Percentiles rank a stretch among this genome's conserved stretches.
These are phyloP conservation scores for Isabelozyma gotoi DNA, from an alignment of 805 yeast genomes.

Conservation along the genomic window DNA sequence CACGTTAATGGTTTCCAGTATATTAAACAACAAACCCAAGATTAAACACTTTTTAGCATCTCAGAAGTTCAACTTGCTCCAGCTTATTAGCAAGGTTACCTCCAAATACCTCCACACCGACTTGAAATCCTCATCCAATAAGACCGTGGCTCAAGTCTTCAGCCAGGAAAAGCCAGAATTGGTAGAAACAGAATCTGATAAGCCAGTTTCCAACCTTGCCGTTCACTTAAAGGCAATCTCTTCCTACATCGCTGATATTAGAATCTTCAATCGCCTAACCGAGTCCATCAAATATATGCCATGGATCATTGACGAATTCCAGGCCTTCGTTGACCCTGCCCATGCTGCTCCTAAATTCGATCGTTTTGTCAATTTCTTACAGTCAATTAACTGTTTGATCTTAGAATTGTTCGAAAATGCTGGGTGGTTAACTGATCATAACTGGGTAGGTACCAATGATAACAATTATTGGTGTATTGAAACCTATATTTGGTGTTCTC, in stretches of 20 bases:
- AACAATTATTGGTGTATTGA: constrained; percentile 42
- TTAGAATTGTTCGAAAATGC: constrained; percentile 42
- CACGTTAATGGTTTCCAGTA: constrained; percentile 34
- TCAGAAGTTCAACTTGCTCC: constrained; percentile 24
- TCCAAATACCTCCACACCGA: constrained; percentile 9
- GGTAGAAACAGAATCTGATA: constrained; percentile 2
- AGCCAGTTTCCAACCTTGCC: constrained; percentile 21
- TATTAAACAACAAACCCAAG: constrained; percentile 35
- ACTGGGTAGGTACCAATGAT: constrained; percentile 43
- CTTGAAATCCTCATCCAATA: constrained; percentile 13
- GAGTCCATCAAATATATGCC: constrained; percentile 44
- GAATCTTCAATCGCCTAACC: constrained; percentile 42
- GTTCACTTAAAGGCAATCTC: constrained; percentile 35
- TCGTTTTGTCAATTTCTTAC: constrained; percentile 35
- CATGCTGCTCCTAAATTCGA: constrained; percentile 25
- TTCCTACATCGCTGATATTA: constrained; percentile 37
- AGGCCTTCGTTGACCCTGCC: constrained; percentile 24
- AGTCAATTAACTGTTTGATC: constrained; percentile 39
- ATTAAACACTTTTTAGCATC: constrained; percentile 26
- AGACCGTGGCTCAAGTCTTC: constrained; percentile 10
- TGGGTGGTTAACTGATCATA: constrained; percentile 47
- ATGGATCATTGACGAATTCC: constrained; percentile 42
- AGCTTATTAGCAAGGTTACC: constrained; percentile 10
- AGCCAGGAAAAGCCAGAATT: constrained; percentile 8
- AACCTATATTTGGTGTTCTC: constrained; percentile 44